These are phyloP conservation scores for Euphorbia schlechtendalii DNA, from an alignment of 441 rosid genomes.

Conservation along the genomic window DNA sequence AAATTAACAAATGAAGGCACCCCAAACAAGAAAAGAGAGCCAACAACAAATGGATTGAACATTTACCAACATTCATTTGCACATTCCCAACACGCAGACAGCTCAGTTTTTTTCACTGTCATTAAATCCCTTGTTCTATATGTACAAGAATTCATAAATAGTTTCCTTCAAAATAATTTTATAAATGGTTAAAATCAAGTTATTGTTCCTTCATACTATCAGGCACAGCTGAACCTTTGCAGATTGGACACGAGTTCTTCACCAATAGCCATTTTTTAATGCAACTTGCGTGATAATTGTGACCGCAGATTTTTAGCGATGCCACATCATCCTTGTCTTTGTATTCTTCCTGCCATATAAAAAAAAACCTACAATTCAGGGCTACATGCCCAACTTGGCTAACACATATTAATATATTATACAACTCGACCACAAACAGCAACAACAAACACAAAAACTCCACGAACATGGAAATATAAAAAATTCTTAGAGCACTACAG, in stretches of 20 bases:
- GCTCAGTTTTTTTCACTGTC: too few relatives aligned
- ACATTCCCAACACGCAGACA: slow-evolving; percentile 7
- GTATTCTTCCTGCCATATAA: slow-evolving; percentile 60
- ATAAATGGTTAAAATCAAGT: slow-evolving; percentile 6
- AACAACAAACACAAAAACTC: too few relatives aligned
- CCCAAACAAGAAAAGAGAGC: slow-evolving; percentile 18
- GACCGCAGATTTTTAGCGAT: slow-evolving; percentile 51
- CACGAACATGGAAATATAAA: not conserved
- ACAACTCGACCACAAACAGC: too few relatives aligned
- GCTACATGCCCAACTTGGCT: too few relatives aligned
- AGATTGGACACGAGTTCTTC: slow-evolving; percentile 84
- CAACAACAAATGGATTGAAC: slow-evolving; percentile 23
- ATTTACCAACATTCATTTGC: slow-evolving; percentile 15
- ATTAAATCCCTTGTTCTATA: too few relatives aligned
- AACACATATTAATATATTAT: too few relatives aligned
- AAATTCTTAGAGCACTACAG: not conserved
- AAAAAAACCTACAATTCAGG: not conserved
- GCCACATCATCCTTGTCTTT: slow-evolving; percentile 56
- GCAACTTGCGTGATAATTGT: slow-evolving; percentile 71
- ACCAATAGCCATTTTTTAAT: slow-evolving; percentile 79
- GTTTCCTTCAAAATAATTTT: not conserved
- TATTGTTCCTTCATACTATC: slow-evolving; percentile 29
- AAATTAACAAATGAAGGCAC: slow-evolving; percentile 12
- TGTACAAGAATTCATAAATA: slow-evolving; percentile 19
- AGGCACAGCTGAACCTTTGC: slow-evolving; percentile 57